Percentiles rank a stretch among this genome's conserved stretches.
phyloP scores from a whole-genome alignment of 2,329 filamentous ascomycete genomes.

The Microdochium nivale region DNA sequence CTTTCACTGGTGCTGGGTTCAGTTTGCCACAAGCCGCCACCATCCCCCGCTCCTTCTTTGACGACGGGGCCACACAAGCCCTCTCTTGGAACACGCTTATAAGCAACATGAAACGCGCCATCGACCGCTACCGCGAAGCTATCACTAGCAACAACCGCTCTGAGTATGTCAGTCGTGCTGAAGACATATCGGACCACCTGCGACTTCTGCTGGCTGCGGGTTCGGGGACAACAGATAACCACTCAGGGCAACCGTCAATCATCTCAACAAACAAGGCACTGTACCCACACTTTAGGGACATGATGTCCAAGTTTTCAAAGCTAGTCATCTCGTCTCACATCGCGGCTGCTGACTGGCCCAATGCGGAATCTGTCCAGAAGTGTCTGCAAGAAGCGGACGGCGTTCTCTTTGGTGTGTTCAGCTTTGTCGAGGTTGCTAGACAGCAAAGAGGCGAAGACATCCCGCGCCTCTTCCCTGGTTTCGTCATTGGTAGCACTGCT shows the following conservation, averaged over 20 bases:
- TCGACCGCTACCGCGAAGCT: conserved; percentile 86
- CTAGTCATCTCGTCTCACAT: conserved; percentile 96
- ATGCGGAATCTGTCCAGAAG: conserved; percentile 87
- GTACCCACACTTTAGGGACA: conserved; percentile 95
- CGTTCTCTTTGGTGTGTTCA: conserved; percentile 86
- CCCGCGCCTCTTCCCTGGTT: conserved; percentile 85
- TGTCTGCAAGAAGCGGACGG: conserved; percentile 97
- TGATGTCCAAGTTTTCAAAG: conserved; percentile 99
- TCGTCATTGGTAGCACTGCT: conserved; percentile 74
- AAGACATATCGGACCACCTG: conserved; percentile 95
- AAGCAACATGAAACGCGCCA: conserved; percentile 83
- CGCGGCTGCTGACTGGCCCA: conserved; percentile 90
- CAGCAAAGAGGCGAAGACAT: conserved; percentile 92
- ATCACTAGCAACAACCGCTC: conserved; percentile 75
- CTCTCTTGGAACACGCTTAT: conserved; percentile 86
- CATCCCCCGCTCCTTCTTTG: conserved; percentile 78
- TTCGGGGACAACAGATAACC: conserved; percentile 95
- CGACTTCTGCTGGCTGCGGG: conserved; percentile 89
- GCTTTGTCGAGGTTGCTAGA: conserved; percentile 90
- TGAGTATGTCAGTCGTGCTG: conserved; percentile 88
- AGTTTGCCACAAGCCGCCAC: conserved; percentile 48
- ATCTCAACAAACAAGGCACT: conserved; percentile 96
- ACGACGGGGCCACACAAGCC: conserved; percentile 72
- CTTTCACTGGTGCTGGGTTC: conserved; percentile 51
- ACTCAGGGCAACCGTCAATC: conserved; percentile 97